Conservation (phyloP, 371 early-diverging fungal species). For the Apophysomyces trapeziformis region DNA sequence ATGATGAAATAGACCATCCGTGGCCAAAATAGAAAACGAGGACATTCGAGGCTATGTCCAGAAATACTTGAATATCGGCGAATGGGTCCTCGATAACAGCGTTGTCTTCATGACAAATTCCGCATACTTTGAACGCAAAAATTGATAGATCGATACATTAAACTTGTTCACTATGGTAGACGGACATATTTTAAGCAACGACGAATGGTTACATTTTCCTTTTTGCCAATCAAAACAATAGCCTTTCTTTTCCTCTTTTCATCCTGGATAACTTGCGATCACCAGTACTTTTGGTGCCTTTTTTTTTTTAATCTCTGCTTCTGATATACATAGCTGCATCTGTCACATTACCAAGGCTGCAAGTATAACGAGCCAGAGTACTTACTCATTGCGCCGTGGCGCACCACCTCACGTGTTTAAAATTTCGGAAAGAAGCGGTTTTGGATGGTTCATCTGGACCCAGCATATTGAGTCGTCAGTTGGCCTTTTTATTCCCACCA, state of each 20-base stretch:
- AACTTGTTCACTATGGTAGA: not conserved
- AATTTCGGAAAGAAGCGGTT: not conserved
- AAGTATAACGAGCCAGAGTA: not conserved
- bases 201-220: no score
- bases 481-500: no score
- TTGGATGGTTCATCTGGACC: not conserved
- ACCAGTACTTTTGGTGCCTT: not conserved
- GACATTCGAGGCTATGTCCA: slow-evolving; percentile 58
- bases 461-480: no score
- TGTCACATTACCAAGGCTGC: not conserved
- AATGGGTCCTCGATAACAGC: slow-evolving; percentile 67
- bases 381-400: not conserved
- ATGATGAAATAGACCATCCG: slow-evolving; percentile 48
- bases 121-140: slow-evolving; percentile 67
- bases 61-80: slow-evolving; percentile 70
- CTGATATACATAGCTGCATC: not conserved
- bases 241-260: not conserved
- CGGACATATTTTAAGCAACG: not conserved
- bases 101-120: slow-evolving; percentile 61
- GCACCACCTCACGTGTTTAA: slow-evolving; percentile 3
- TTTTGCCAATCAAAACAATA: no score
- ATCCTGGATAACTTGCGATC: not conserved
- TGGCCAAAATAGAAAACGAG: slow-evolving; percentile 59
- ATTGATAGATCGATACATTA: slow-evolving; percentile 17
- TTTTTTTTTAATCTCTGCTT: not conserved